Conservation (phyloP, 129 eudicot genomes). For the Pulicaria dysenterica region DNA sequence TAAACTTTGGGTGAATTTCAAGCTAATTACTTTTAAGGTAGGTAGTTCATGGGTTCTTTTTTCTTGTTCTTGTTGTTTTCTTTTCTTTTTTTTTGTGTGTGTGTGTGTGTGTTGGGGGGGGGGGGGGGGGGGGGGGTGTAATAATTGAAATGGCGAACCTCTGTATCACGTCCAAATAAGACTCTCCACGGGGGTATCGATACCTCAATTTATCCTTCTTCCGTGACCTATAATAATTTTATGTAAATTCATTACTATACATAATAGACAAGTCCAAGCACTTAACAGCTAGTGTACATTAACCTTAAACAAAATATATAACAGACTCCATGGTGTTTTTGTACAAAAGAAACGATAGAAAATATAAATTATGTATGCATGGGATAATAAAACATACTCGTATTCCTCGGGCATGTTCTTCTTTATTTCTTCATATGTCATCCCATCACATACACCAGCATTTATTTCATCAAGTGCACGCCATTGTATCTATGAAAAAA, state of each 20-base stretch:
- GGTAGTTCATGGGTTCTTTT: too few species aligned
- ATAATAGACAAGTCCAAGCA: not conserved
- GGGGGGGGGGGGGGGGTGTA: not conserved
- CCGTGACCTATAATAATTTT: constrained; percentile 59
- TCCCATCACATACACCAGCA: constrained; percentile 98
- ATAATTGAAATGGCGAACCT: constrained; percentile 58
- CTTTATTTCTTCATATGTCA: constrained; percentile 96
- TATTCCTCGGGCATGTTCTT: constrained; percentile 97
- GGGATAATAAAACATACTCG: constrained; percentile 47
- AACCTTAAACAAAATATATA: not conserved
- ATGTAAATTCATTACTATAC: not conserved
- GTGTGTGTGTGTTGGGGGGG: too few species aligned
- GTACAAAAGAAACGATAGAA: not conserved
- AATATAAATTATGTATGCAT: not conserved
- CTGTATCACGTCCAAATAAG: constrained; percentile 96
- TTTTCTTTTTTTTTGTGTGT: too few species aligned
- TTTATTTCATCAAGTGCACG: constrained; percentile 99
- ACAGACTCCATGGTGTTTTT: not conserved
- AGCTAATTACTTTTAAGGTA: too few species aligned
- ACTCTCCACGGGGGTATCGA: constrained; percentile 98
- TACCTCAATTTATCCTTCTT: constrained; percentile 95
- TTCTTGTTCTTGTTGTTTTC: too few species aligned
- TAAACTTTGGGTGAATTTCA: too few species aligned
- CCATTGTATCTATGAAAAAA: constrained; percentile 79
- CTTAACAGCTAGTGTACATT: not conserved